Percentiles rank a stretch among this genome's conserved stretches.
These are phyloP conservation scores for Monosporascus sp. DNA, from an alignment of 2,329 filamentous ascomycete genomes.

Conservation along the genomic window DNA sequence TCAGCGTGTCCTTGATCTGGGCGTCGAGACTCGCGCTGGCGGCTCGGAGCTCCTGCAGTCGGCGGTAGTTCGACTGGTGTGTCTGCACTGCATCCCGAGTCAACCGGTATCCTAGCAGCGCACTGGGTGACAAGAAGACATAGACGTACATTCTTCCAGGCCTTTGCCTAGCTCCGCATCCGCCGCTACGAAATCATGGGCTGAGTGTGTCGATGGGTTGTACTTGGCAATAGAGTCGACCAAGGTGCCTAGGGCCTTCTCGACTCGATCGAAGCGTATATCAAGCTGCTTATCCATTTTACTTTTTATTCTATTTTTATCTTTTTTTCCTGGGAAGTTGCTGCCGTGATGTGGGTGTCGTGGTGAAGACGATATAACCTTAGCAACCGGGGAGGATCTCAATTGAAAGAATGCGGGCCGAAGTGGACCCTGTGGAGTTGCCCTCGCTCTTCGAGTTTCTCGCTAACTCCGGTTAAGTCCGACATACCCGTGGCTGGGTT, in stretches of 20 bases:
- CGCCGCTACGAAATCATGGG: constrained; percentile 63
- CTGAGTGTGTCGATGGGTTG: constrained; percentile 65
- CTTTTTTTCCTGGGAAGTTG: not conserved
- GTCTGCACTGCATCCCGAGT: constrained; percentile 48
- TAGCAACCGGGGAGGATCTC: not conserved
- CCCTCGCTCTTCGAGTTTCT: not conserved
- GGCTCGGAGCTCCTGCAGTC: constrained; percentile 63
- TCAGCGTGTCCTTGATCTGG: constrained; percentile 67
- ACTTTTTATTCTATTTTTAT: not conserved
- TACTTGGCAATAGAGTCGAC: constrained; percentile 80
- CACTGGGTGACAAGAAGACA: not conserved
- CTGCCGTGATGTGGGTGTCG: not conserved
- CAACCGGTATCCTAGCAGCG: constrained; percentile 2
- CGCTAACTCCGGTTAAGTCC: not conserved
- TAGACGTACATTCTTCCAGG: constrained; percentile 56
- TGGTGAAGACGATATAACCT: not conserved
- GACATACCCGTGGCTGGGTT: not conserved
- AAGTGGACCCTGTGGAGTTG: not conserved
- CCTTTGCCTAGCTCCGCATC: constrained; percentile 63
- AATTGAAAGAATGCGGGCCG: not conserved
- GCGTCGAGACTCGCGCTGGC: constrained; percentile 61
- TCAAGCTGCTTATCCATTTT: constrained; percentile 60
- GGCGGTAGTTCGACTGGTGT: constrained; percentile 70
- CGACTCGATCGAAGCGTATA: constrained; percentile 58
- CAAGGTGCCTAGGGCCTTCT: constrained; percentile 61